Evolutionary conservation across 306 rosid genomes (phyloP).

Genomic region (Quercus glauca): DNA sequence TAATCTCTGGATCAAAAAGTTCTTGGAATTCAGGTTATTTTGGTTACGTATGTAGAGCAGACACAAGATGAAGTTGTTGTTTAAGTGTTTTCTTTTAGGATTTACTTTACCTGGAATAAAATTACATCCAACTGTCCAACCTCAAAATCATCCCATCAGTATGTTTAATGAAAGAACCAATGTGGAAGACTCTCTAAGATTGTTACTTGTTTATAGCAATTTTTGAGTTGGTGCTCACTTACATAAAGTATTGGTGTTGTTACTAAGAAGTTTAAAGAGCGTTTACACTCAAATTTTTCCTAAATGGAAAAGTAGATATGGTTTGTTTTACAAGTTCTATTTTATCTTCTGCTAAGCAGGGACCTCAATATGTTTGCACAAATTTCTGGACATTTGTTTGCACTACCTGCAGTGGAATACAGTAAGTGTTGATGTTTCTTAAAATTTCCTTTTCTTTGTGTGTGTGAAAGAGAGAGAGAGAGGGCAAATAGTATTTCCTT

Average conservation of each 20-base stretch:
- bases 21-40: not conserved
- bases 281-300: not conserved
- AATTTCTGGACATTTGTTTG: conserved; percentile 97
- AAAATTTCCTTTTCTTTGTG: not conserved
- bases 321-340: conserved; percentile 16
- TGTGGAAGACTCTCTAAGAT: not conserved
- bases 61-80: not conserved
- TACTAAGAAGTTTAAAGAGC: not conserved
- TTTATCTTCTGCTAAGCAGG: conserved; percentile 50
- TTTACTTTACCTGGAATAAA: too few relatives aligned
- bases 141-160: too few relatives aligned
- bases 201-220: conserved; percentile 1
- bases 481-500: conserved; percentile 9
- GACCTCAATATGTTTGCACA: conserved; percentile 98
- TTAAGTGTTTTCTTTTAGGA: too few relatives aligned
- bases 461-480: not conserved
- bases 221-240: not conserved
- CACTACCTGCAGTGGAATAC: conserved; percentile 96
- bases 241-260: not conserved
- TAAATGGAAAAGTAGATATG: not conserved
- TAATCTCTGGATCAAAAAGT: not conserved
- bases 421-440: conserved; percentile 58
- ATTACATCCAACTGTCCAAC: too few relatives aligned
- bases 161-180: not conserved
- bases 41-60: not conserved